phyloP scores from a whole-genome alignment of 345 rosid species.

The Noccaea caerulescens region DNA sequence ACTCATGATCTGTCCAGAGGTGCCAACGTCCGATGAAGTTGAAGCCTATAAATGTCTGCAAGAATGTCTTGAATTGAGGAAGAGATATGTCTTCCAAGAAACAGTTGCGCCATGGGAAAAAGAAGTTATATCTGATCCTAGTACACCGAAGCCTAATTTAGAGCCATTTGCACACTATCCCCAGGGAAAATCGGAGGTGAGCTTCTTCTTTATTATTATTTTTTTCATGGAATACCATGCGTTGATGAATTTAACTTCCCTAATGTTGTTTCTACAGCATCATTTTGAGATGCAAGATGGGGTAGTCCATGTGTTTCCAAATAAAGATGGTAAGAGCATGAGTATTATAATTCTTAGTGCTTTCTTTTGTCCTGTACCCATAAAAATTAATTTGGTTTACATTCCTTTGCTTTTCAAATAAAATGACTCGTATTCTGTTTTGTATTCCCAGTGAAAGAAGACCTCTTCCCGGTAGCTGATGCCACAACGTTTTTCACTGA shows the following conservation, averaged over 20 bases:
- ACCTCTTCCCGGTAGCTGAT: constrained; percentile 88
- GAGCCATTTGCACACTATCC: constrained; percentile 80
- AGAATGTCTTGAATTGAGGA: constrained; percentile 94
- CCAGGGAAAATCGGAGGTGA: constrained; percentile 82
- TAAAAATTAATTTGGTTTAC: constrained; percentile 17
- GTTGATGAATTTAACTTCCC: constrained; percentile 27
- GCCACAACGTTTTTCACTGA: constrained; percentile 94
- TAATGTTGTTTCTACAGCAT: constrained; percentile 60
- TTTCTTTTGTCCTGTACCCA: background rate
- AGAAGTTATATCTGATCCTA: constrained; percentile 92
- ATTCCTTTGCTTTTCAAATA: background rate
- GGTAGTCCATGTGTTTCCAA: constrained; percentile 83
- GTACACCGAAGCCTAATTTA: constrained; percentile 94
- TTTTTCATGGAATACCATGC: background rate
- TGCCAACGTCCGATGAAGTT: constrained; percentile 81
- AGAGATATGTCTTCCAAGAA: constrained; percentile 77
- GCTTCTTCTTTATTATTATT: constrained; percentile 27
- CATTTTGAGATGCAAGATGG: constrained; percentile 95
- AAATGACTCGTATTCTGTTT: constrained; percentile 5
- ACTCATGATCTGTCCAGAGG: constrained; percentile 55
- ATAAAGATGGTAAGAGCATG: constrained; percentile 69
- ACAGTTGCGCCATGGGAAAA: constrained; percentile 95
- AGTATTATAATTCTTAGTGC: constrained; percentile 1
- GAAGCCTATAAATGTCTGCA: constrained; percentile 79
- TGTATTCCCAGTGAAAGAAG: constrained; percentile 61